These are phyloP conservation scores for Exophiala dermatitidis DNA, from an alignment of 2,329 filamentous ascomycete genomes.

Conservation along the genomic window DNA sequence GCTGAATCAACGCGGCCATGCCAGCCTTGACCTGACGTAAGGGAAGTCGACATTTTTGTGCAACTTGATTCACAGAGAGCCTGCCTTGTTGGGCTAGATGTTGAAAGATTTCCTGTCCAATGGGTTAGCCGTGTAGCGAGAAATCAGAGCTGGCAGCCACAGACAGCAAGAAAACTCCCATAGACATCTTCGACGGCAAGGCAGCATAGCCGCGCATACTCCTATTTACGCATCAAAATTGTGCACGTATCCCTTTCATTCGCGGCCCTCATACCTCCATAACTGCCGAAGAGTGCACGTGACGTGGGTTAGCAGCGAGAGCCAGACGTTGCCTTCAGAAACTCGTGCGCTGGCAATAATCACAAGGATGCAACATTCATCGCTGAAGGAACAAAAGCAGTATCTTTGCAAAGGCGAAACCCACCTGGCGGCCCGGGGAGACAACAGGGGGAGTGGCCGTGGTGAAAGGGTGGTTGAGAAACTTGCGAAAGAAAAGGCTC, in stretches of 20 bases:
- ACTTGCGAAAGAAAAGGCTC: no score
- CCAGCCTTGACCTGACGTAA: conserved; percentile 72
- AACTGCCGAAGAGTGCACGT: not conserved
- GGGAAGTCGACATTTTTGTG: conserved; percentile 63
- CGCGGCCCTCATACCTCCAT: conserved; percentile 6
- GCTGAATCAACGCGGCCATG: conserved; percentile 76
- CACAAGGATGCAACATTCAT: no score
- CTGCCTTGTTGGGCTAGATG: conserved; percentile 72
- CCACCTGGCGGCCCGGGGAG: no score
- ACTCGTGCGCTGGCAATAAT: no score
- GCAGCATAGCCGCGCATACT: conserved; percentile 76
- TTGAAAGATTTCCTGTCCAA: conserved; percentile 68
- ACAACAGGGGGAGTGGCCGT: no score
- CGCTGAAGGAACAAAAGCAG: no score
- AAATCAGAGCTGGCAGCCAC: conserved; percentile 31
- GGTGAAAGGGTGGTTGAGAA: no score
- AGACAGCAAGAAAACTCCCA: conserved; percentile 85
- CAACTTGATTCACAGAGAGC: conserved; percentile 62
- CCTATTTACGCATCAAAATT: conserved; percentile 2
- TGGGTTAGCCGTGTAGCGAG: conserved; percentile 8
- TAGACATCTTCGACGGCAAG: conserved; percentile 83
- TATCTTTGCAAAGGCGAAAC: no score
- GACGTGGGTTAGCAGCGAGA: not conserved
- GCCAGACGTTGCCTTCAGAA: no score
- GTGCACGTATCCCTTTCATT: not conserved